Base-by-base conservation (phyloP, 176 grass and related monocot species). In the Pharus latifolius region DNA sequence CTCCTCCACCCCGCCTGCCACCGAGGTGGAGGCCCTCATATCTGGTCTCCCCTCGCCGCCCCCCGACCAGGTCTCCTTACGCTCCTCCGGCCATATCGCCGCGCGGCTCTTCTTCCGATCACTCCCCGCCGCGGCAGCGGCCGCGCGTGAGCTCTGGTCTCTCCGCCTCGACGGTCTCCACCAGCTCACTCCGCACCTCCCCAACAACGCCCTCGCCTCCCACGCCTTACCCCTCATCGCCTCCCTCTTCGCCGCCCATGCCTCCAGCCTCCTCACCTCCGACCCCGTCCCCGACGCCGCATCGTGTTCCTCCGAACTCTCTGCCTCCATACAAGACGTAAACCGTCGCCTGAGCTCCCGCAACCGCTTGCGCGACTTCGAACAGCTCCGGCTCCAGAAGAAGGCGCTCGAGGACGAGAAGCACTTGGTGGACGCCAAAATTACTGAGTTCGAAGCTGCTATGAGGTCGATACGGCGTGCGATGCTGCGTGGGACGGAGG, bases 91-190 rank as follows among this genome's bases (percentile, higher is more conserved):
- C 24, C 61, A 34, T 25, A 0, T 34, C 16, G 87, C 78, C 15
- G 89, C 74, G 2, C 32, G 68, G 23, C 70, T 98, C 40, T 18
- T 34, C 38, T 98, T 90, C 75, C 24, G 11, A 24, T 65, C 46
- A 31, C 16, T 77, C 19, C 23, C 47, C 0, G 70, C 69, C 49
- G 87, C 94, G n/a, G 56, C 88, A 20, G 87, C 83, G 15, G 86
- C 86, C 2, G 63, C 67, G 5, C 38, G 78, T 50, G 88, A 82
- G 68, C 82, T 93, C 31, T 93, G 89, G 89, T 70, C 73, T 9
- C 75, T 33, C 52, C 89, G 84, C 60, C 84, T 98, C n/a, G 87
- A 78, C 9, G 94, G 89, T 13, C 59, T 77, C 9, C 94, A 98
- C 81, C 22, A 20, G 42, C 78, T 93, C 50, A 80, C 75, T 0